Evolutionary conservation across 345 rosid genomes (phyloP).

Genomic region (Arabidopsis arenosa): DNA sequence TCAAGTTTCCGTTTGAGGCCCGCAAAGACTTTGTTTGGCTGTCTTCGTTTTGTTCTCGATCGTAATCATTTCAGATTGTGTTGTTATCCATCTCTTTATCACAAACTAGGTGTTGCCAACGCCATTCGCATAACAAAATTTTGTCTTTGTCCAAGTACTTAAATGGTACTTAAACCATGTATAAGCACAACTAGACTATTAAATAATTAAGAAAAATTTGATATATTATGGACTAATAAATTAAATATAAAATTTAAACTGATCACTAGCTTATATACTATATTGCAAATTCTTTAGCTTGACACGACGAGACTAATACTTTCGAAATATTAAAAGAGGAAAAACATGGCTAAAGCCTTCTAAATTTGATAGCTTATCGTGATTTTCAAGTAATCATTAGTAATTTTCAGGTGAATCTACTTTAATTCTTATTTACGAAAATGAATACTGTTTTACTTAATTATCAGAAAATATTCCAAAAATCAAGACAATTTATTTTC

Average conservation of each 20-base stretch:
- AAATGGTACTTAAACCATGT: background rate
- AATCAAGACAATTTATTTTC: background rate
- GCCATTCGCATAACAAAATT: background rate
- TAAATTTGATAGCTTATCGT: slow-evolving; percentile 5
- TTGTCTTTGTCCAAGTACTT: background rate
- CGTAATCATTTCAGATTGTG: slow-evolving; percentile 19
- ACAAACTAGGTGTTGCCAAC: slow-evolving; percentile 3
- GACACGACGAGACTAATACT: slow-evolving; percentile 15
- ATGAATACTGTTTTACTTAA: background rate
- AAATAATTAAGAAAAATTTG: background rate
- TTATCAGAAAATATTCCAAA: background rate
- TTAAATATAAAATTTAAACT: background rate
- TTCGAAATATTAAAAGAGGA: background rate
- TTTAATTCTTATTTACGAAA: slow-evolving; percentile 34
- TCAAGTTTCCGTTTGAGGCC: slow-evolving; percentile 40
- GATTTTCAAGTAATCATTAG: slow-evolving; percentile 19
- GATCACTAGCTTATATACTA: background rate
- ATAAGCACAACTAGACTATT: background rate
- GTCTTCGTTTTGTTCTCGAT: slow-evolving; percentile 11
- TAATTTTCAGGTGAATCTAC: slow-evolving; percentile 11
- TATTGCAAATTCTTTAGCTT: background rate
- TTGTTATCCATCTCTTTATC: background rate
- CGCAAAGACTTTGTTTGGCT: slow-evolving; percentile 43
- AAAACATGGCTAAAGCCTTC: background rate
- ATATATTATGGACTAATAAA: background rate